Base-by-base conservation (phyloP, 441 rosid genomes). In the Capsella rubella region DNA sequence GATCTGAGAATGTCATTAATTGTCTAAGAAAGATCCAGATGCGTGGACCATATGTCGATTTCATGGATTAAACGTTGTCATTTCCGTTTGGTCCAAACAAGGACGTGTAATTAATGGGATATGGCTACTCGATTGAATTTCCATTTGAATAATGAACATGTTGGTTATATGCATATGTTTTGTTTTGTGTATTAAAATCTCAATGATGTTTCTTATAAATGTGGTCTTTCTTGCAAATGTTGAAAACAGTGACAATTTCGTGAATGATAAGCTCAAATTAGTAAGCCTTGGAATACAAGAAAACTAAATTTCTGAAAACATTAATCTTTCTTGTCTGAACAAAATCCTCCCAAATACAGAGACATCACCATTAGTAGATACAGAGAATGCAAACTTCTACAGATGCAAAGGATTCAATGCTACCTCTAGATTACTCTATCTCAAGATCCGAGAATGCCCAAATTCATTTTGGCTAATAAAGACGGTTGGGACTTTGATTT, bases 1-100 rank as follows among this genome's bases (percentile, higher is more conserved):
- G 71, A 70, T 76, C 61, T 70, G 52, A 64, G 31, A 75, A 32
- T 46, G 63, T 18, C 53, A 32, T 59, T 32, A 21, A 21, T 21
- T 59, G 31, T 42, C 2, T 51, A 39, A 21, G 67, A 59, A 49
- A 3, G 4, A 29, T 68, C 18, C 39, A 13, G n/a, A 11, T 12
- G 34, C 2, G 57, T 52, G 16, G 27, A 12, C 57, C 34, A 27
- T 27, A 12, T 52, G 57, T 52, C 8, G 34, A 52, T 2, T 52
- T 52, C 13, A 13, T 13, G 34, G 8, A 13, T 52, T 18, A 3
- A 3, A 8, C 4, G 13, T 27, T 11, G 34, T 13, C 8, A 27
- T 52, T 11, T 11, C 3, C 8, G 34, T 5, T 52, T 52, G 15
- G 8, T 52, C 32, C 8, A 25, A 8, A 58, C 34, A 34, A 57